Conservation (phyloP, 148 eudicot species). For the Chenopodium quinoa region DNA sequence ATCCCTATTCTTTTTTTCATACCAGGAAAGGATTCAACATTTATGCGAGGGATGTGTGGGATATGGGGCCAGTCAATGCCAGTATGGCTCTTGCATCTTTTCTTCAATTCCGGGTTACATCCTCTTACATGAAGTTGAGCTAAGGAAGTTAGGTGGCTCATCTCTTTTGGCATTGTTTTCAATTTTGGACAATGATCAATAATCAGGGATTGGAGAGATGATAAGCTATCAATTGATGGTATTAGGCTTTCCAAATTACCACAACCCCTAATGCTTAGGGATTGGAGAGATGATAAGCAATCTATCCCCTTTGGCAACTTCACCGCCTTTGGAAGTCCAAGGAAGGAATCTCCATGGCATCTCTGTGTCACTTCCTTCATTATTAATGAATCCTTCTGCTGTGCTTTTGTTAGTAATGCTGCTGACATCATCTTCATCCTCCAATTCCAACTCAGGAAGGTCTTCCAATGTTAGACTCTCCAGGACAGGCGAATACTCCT, state of each 20-base stretch:
- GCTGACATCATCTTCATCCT: not conserved
- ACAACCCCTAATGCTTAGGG: too few species aligned
- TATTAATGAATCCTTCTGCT: too few species aligned
- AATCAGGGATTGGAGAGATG: not conserved
- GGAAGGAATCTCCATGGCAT: not conserved
- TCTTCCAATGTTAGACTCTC: not conserved
- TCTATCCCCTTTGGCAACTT: too few species aligned
- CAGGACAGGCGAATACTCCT: not conserved
- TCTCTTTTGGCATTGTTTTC: constrained; percentile 4
- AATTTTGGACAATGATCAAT: not conserved
- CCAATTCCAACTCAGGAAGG: not conserved
- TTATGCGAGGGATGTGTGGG: not conserved
- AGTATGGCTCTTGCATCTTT: not conserved
- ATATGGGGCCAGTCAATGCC: constrained; percentile 19
- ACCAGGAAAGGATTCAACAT: not conserved
- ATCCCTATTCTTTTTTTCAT: too few species aligned
- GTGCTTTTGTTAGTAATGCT: too few species aligned
- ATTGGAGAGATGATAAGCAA: too few species aligned
- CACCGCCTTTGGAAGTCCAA: not conserved
- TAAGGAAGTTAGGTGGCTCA: constrained; percentile 1
- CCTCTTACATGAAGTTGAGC: not conserved
- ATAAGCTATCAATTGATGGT: constrained; percentile 3
- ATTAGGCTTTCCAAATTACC: too few species aligned
- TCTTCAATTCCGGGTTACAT: not conserved
- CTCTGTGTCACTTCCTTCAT: too few species aligned